Conservation (phyloP, 2,329 filamentous ascomycete genomes). For the Aureobasidium namibiae region DNA sequence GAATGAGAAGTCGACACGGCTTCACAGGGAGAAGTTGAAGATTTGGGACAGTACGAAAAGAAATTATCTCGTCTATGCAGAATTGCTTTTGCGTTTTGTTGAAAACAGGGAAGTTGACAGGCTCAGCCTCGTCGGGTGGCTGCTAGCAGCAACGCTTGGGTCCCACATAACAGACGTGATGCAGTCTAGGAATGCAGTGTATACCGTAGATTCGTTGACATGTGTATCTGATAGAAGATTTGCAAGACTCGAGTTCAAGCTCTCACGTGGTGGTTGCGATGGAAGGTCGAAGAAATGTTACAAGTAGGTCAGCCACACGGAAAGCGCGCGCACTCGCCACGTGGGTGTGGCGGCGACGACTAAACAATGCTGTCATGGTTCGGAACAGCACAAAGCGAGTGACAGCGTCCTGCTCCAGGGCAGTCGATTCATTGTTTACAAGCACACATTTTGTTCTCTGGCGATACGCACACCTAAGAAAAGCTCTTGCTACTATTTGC, state of each 20-base stretch:
- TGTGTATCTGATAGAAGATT: background rate
- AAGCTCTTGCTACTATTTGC: background rate
- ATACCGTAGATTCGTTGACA: background rate
- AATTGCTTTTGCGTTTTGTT: background rate
- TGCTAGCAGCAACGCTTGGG: background rate
- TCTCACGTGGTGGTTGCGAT: too few species aligned
- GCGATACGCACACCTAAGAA: background rate
- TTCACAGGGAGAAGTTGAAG: background rate
- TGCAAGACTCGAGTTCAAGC: background rate
- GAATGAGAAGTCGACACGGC: background rate
- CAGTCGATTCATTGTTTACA: background rate
- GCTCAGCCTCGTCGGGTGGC: background rate
- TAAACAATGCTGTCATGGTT: background rate
- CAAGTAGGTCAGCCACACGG: background rate
- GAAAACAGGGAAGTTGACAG: constrained; percentile 1
- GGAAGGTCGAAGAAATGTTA: too few species aligned
- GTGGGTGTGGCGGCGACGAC: background rate
- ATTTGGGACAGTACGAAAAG: background rate
- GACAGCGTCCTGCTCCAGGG: background rate
- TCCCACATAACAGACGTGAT: background rate
- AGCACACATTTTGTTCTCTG: background rate
- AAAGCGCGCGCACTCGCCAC: background rate
- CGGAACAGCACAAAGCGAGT: background rate
- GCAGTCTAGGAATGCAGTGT: background rate
- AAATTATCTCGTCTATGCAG: background rate